Evolutionary conservation across 306 rosid genomes (phyloP).

Genomic region (Myrica gale): DNA sequence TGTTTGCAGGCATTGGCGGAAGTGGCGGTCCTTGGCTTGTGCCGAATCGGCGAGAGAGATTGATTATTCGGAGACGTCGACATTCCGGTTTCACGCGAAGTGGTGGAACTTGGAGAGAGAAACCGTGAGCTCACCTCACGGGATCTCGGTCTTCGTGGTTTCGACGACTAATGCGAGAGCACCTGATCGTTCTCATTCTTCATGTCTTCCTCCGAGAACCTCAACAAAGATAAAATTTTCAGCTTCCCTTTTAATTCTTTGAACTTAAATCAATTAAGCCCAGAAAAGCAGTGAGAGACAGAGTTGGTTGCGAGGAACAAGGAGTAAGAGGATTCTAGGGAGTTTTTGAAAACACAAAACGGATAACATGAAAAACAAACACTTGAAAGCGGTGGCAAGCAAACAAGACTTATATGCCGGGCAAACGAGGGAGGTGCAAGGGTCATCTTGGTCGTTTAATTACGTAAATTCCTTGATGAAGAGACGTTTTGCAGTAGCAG

Average conservation of each 20-base stretch:
- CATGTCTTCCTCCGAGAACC: constrained; percentile 17
- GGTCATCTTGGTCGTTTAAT: too few relatives aligned
- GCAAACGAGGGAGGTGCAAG: constrained; percentile 16
- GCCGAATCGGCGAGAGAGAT: constrained; percentile 39
- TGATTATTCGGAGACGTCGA: constrained; percentile 30
- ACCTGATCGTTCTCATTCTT: constrained; percentile 28
- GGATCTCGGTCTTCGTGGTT: constrained; percentile 40
- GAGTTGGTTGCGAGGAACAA: background rate
- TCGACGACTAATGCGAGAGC: constrained; percentile 39
- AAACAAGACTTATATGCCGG: constrained; percentile 33
- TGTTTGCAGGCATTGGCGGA: constrained; percentile 17
- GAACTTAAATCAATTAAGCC: background rate
- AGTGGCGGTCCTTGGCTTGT: constrained; percentile 33
- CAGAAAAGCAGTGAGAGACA: background rate
- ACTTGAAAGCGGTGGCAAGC: constrained; percentile 36
- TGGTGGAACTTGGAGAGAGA: constrained; percentile 35
- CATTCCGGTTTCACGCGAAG: constrained; percentile 31
- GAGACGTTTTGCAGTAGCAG: too few relatives aligned
- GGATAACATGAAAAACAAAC: constrained; percentile 27
- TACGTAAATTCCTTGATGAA: too few relatives aligned
- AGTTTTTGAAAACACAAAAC: background rate
- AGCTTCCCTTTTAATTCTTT: too few relatives aligned
- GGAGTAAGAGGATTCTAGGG: background rate
- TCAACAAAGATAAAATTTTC: too few relatives aligned
- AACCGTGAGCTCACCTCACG: constrained; percentile 60